Conservation (phyloP, 2,329 filamentous ascomycete genomes). For the Colletotrichum coccodes region DNA sequence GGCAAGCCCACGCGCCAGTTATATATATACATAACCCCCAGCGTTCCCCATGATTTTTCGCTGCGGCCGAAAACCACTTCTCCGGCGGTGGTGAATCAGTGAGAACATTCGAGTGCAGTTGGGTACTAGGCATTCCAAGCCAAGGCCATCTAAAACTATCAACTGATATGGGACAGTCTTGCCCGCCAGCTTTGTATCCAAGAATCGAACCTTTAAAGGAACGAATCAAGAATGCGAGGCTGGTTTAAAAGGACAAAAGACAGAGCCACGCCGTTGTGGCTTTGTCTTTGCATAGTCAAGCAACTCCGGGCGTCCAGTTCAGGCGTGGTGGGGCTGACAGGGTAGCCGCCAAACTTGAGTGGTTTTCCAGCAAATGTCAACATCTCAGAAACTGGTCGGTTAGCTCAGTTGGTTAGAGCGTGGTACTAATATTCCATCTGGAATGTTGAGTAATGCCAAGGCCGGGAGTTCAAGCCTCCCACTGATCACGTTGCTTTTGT, state of each 20-base stretch:
- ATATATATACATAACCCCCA: no score
- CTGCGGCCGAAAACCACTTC: no score
- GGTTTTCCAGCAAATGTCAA: rapidly evolving
- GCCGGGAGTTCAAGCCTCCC: slow-evolving; percentile 33
- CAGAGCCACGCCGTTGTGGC: neutral
- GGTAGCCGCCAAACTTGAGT: neutral
- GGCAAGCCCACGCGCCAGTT: no score
- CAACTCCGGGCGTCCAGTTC: no score
- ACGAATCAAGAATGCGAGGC: neutral
- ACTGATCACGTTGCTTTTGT: slow-evolving; percentile 11
- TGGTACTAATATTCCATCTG: slow-evolving; percentile 30
- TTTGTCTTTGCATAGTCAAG: neutral
- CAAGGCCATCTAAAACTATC: no score
- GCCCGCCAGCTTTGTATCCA: no score
- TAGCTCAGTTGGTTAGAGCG: slow-evolving; percentile 34
- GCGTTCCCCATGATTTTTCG: no score
- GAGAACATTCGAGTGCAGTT: no score
- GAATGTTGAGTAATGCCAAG: slow-evolving; percentile 29
- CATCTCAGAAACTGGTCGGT: slow-evolving; percentile 17
- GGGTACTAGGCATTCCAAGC: no score
- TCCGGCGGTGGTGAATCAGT: no score
- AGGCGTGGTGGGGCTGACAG: neutral
- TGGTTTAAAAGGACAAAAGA: neutral
- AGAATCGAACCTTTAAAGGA: no score
- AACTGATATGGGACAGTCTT: no score